Conservation (phyloP, 2,329 filamentous ascomycete genomes). For the Fusarium udum region DNA sequence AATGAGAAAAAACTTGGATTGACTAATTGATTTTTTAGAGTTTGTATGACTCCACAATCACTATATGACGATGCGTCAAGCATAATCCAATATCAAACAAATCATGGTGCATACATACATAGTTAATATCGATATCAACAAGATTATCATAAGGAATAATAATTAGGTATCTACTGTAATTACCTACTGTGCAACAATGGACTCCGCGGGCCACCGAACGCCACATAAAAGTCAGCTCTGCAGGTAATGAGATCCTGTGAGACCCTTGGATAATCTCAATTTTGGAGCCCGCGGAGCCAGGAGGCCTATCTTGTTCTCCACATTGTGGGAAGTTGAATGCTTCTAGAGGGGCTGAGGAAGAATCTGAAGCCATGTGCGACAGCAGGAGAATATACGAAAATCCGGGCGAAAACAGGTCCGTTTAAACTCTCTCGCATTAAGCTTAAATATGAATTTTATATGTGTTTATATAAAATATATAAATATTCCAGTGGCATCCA, state of each 20-base stretch:
- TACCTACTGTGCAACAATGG: not conserved
- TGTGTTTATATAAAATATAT: not conserved
- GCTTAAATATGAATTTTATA: not conserved
- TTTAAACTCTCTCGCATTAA: not conserved
- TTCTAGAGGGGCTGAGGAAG: slow-evolving; percentile 8
- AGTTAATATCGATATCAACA: not conserved
- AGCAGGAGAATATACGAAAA: not conserved
- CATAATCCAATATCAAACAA: not conserved
- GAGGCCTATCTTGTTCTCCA: slow-evolving; percentile 7
- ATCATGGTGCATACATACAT: not conserved
- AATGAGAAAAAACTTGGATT: not conserved
- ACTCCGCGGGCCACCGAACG: not conserved
- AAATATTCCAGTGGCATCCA: not conserved
- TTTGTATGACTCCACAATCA: not conserved
- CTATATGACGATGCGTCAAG: not conserved
- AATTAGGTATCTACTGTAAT: not conserved
- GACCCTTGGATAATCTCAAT: slow-evolving; percentile 24
- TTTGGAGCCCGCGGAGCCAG: slow-evolving; percentile 23
- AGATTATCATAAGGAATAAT: not conserved
- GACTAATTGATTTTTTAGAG: not conserved
- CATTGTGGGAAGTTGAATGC: slow-evolving; percentile 1
- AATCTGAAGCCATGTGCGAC: not conserved
- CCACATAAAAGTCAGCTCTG: not conserved
- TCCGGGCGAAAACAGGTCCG: not conserved
- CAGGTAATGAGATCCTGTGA: not conserved